A percentile compares a stretch with the other conserved stretches of the same genome.
These are phyloP conservation scores for Neckera pumila DNA, from an alignment of 225 moss, liverwort and hornwort species.

Conservation along the genomic window DNA sequence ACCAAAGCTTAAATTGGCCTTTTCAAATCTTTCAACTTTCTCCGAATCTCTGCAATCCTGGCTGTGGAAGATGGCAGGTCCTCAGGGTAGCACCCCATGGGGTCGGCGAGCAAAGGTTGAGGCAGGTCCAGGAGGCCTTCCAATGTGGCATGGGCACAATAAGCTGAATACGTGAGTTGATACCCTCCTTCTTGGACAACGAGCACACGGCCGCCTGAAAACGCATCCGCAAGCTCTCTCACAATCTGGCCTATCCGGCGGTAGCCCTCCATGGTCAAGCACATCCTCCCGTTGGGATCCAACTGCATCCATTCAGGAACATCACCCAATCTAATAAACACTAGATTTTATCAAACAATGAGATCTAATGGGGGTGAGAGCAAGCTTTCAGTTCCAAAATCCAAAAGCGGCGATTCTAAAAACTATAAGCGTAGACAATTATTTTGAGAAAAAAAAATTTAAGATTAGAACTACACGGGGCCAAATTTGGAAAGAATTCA, in stretches of 20 bases:
- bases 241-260: slow-evolving; percentile 47
- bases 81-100: slow-evolving; percentile 35
- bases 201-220: slow-evolving; percentile 38
- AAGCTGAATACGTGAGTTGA: slow-evolving; percentile 47
- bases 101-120: slow-evolving; percentile 33
- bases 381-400: neutral
- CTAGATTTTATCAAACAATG: neutral
- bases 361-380: neutral
- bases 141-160: slow-evolving; percentile 49
- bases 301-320: slow-evolving; percentile 23
- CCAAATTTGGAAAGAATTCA: neutral
- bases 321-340: neutral
- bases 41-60: slow-evolving; percentile 42
- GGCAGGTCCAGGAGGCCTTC: slow-evolving; percentile 58
- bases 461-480: neutral
- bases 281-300: slow-evolving; percentile 65
- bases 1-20: neutral
- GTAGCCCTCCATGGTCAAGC: slow-evolving; percentile 61
- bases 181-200: slow-evolving; percentile 70
- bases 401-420: neutral
- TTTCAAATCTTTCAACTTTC: neutral
- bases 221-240: slow-evolving; percentile 34
- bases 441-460: neutral
- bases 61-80: slow-evolving; percentile 20
- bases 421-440: neutral